A percentile compares a stretch with the other conserved stretches of the same genome.
Conservation (phyloP, 2,329 filamentous ascomycete genomes). For the Macrophomina phaseolina region DNA sequence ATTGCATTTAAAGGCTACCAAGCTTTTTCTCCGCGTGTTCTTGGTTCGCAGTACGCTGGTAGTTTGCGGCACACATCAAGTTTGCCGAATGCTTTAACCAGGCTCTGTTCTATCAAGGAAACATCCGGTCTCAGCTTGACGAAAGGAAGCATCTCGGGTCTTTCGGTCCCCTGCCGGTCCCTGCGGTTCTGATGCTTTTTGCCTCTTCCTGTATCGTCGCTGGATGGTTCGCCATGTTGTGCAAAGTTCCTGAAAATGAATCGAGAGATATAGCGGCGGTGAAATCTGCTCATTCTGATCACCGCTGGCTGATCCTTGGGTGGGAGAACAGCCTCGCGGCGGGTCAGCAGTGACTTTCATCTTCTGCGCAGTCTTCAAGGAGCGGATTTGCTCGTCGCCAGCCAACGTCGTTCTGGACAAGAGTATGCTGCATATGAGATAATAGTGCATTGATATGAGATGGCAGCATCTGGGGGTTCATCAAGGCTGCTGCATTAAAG, state of each 20-base stretch:
- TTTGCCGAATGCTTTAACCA: constrained; percentile 37
- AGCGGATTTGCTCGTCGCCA: no score
- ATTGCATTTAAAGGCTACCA: constrained; percentile 34
- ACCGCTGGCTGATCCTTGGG: not conserved
- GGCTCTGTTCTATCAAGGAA: constrained; percentile 29
- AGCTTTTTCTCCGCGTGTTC: constrained; percentile 38
- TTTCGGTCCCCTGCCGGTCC: not conserved
- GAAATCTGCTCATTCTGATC: constrained; percentile 28
- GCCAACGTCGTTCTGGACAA: no score
- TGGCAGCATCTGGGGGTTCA: not conserved
- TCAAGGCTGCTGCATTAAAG: not conserved
- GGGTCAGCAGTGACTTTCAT: not conserved
- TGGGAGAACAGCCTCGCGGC: not conserved
- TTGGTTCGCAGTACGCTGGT: constrained; percentile 31
- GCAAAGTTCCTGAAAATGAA: constrained; percentile 45
- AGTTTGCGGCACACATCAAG: constrained; percentile 41
- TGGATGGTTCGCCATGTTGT: constrained; percentile 28
- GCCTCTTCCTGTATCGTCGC: not conserved
- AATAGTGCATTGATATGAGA: not conserved
- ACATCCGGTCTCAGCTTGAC: not conserved
- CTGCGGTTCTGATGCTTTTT: not conserved
- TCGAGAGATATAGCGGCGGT: constrained; percentile 45
- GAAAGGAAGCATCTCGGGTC: not conserved
- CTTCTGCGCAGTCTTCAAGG: not conserved
- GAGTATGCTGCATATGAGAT: not conserved